Percentiles rank a stretch among this genome's conserved stretches.
phyloP scores from a whole-genome alignment of 768 basidiomycete genomes.

The Hypholoma sublateritium region DNA sequence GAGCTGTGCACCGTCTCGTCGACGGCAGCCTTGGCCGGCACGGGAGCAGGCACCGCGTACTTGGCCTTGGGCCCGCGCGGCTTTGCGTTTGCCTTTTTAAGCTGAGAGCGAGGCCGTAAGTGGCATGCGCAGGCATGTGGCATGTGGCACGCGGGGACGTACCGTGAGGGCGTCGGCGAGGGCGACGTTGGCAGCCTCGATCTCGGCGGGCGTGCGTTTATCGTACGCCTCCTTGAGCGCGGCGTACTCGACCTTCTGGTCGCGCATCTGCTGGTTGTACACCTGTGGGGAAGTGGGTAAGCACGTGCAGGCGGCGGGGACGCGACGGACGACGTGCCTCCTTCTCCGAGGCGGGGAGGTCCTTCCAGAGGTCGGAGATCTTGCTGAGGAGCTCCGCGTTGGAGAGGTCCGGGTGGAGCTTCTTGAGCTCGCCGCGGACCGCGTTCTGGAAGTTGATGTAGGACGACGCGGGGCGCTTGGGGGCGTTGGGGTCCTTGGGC shows the following conservation, averaged over 20 bases:
- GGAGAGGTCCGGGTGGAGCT: conserved; percentile 57
- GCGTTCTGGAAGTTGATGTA: conserved; percentile 96
- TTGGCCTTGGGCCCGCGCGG: conserved; percentile 22
- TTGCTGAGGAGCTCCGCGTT: conserved; percentile 72
- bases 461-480: conserved; percentile 89
- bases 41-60: conserved; percentile 16
- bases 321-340: conserved; percentile 50
- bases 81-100: conserved; percentile 33
- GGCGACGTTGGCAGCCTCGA: conserved; percentile 45
- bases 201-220: conserved; percentile 47
- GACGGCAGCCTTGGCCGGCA: conserved; percentile 22
- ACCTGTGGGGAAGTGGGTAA: conserved; percentile 34
- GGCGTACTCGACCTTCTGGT: conserved; percentile 65
- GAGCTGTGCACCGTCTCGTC: conserved; percentile 27
- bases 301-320: neutral
- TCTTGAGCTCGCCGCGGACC: conserved; percentile 72
- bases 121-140: conserved; percentile 5
- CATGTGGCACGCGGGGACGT: conserved; percentile 2
- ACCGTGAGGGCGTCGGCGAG: conserved; percentile 40
- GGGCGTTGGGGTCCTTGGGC: conserved; percentile 89
- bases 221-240: conserved; percentile 67
- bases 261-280: conserved; percentile 52
- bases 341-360: conserved; percentile 67
- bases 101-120: conserved; percentile 15
- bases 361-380: conserved; percentile 75